Base-by-base conservation (phyloP, 2,329 filamentous ascomycete genomes). In the Monosporascus sp. region DNA sequence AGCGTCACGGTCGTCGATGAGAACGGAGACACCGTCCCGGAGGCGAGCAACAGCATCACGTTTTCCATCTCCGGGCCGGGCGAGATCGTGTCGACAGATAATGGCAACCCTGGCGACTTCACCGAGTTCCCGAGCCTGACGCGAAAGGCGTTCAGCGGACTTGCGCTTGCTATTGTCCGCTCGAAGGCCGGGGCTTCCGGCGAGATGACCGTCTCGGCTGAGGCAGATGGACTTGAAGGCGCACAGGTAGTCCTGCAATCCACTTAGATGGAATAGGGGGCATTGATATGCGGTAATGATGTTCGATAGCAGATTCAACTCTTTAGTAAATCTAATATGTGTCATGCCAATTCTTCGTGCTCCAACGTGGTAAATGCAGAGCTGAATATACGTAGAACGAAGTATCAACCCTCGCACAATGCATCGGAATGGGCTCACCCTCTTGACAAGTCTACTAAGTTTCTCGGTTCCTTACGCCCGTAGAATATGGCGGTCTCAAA, bases 51-150 rank as follows among this genome's bases (percentile, higher is more conserved):
- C 55, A 57, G 56, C 15, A 68, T 81, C 41, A 70, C 66, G 0
- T 81, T 81, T 55, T 68, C 71, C 0, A 55, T 78, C 5, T 60
- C 62, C 1, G 76, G 74, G 0, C 68, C 70, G 0, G 79, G 72
- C 1, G 65, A 73, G 60, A 73, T 82, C 44, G 68, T 77, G 2
- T 64, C 74, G 0, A 81, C 78, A 0, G 77, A 81, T 49, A 81
- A 80, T 50, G 79, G 79, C 1, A 70, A 79, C 51, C 73, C 74
- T 5, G 64, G 71, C 1, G 75, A 79, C 52, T 66, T 75, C 58
- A 70, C 65, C 2, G 60, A 69, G 1, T 79, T 79, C 57, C 70
- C 72, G 1, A 71, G 68, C 3, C 55, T 57, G 7, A 64, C 63
- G 37, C 66, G 75, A 15, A 71, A 72, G 41, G 73, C 72, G 0